These are phyloP conservation scores for Diaporthe capsici DNA, from an alignment of 2,329 filamentous ascomycete genomes.

Conservation along the genomic window DNA sequence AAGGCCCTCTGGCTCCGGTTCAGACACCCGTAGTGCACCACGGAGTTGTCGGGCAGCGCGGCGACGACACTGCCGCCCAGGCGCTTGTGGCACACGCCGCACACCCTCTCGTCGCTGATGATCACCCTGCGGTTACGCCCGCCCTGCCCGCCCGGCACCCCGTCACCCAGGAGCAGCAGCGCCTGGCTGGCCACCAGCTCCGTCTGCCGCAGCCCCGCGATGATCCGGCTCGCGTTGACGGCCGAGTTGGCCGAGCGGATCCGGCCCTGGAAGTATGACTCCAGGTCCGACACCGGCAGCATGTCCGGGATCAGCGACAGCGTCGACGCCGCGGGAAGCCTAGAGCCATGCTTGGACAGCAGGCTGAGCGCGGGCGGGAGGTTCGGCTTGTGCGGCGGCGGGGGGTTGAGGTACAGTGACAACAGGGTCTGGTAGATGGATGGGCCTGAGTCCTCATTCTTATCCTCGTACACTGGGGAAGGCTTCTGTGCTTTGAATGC, in stretches of 20 bases:
- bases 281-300: conserved; percentile 83
- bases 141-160: conserved; percentile 64
- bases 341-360: conserved; percentile 92
- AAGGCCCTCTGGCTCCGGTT: conserved; percentile 56
- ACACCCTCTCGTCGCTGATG: conserved; percentile 89
- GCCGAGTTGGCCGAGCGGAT: conserved; percentile 89
- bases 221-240: conserved; percentile 84
- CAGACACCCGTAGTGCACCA: conserved; percentile 87
- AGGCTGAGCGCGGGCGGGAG: conserved; percentile 86
- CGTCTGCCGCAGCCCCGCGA: conserved; percentile 81
- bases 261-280: conserved; percentile 91
- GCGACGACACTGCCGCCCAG: conserved; percentile 92
- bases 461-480: conserved; percentile 52
- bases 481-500: conserved; percentile 52
- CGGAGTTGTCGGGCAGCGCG: conserved; percentile 85
- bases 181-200: conserved; percentile 85
- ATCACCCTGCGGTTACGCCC: conserved; percentile 77
- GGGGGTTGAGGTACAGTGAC: conserved; percentile 88
- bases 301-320: conserved; percentile 86
- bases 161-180: conserved; percentile 80
- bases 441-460: conserved; percentile 67
- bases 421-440: conserved; percentile 95
- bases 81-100: conserved; percentile 92
- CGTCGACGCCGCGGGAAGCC: conserved; percentile 88
- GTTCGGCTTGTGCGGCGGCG: conserved; percentile 78